Evolutionary conservation across 148 eudicot genomes (phyloP).

Genomic region (Diospyros lotus): DNA sequence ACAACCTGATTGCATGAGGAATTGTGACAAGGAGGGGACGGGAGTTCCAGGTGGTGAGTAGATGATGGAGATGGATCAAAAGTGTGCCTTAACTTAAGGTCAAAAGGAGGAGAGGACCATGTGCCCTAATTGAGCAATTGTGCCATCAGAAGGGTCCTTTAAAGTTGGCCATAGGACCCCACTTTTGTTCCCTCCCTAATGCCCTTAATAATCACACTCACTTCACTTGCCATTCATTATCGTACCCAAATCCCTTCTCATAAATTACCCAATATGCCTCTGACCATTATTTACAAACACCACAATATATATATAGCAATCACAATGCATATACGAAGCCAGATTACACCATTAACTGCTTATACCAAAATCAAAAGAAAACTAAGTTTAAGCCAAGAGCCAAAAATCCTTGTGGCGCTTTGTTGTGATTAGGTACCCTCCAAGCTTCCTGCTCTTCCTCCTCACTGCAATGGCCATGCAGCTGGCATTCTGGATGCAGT

Average conservation of each 20-base stretch:
- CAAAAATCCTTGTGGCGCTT: conserved; percentile 87
- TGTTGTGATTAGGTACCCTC: conserved; percentile 84
- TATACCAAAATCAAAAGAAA: background rate
- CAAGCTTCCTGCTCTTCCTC: conserved; percentile 63
- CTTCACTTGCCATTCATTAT: background rate
- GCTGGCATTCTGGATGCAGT: conserved; percentile 69
- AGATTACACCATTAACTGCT: background rate
- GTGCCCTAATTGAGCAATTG: conserved; percentile 12
- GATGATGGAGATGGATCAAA: too few species aligned
- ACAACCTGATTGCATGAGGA: too few species aligned
- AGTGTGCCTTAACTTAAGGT: too few species aligned
- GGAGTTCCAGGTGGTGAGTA: too few species aligned
- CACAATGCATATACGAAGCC: background rate
- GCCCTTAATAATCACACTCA: conserved; percentile 1
- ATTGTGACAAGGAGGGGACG: too few species aligned
- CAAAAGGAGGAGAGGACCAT: background rate
- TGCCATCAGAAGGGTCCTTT: conserved; percentile 6
- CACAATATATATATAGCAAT: background rate
- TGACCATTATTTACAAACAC: conserved; percentile 1
- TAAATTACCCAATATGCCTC: background rate
- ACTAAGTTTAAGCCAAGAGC: conserved; percentile 61
- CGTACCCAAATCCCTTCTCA: background rate
- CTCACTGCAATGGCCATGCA: conserved; percentile 85
- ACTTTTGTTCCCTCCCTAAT: background rate
- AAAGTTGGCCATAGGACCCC: conserved; percentile 4